A percentile compares a stretch with the other conserved stretches of the same genome.
Evolutionary conservation across 2,329 filamentous ascomycete species (phyloP).

Genomic region (Ophiocordyceps unilateralis): DNA sequence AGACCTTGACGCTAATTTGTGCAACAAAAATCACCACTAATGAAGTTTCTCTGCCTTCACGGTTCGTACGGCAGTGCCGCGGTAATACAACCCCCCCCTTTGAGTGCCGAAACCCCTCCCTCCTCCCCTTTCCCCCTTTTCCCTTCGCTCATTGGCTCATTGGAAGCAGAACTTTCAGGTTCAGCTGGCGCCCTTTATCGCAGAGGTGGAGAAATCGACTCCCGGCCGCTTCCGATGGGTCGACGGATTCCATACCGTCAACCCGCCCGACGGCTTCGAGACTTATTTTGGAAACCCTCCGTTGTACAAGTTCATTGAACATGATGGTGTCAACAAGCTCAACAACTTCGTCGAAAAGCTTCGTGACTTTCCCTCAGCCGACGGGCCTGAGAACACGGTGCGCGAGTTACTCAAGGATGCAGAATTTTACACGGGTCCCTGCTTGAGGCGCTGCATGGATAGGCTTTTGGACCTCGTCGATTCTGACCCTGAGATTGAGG

Average conservation of each 20-base stretch:
- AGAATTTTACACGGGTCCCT: slow-evolving; percentile 4
- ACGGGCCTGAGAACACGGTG: slow-evolving; percentile 37
- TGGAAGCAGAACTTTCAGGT: slow-evolving; percentile 33
- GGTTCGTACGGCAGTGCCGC: slow-evolving; percentile 40
- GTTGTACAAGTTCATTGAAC: slow-evolving; percentile 36
- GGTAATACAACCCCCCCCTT: slow-evolving; percentile 11
- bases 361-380: slow-evolving; percentile 33
- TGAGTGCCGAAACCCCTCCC: neutral
- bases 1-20: too few relatives aligned
- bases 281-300: slow-evolving; percentile 39
- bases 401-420: slow-evolving; percentile 25
- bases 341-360: slow-evolving; percentile 32
- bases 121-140: too few relatives aligned
- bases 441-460: slow-evolving; percentile 5
- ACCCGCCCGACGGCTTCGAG: slow-evolving; percentile 34
- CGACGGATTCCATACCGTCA: slow-evolving; percentile 30
- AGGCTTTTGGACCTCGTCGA: slow-evolving; percentile 26
- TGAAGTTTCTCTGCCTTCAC: slow-evolving; percentile 40
- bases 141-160: neutral
- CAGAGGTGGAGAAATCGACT: slow-evolving; percentile 5
- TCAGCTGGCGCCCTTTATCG: slow-evolving; percentile 23
- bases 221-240: slow-evolving; percentile 28
- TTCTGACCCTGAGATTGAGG: slow-evolving; percentile 16
- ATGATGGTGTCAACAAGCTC: slow-evolving; percentile 22
- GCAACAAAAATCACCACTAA: slow-evolving; percentile 7